Conservation (phyloP, 148 eudicot species). For the Chenopodium album region DNA sequence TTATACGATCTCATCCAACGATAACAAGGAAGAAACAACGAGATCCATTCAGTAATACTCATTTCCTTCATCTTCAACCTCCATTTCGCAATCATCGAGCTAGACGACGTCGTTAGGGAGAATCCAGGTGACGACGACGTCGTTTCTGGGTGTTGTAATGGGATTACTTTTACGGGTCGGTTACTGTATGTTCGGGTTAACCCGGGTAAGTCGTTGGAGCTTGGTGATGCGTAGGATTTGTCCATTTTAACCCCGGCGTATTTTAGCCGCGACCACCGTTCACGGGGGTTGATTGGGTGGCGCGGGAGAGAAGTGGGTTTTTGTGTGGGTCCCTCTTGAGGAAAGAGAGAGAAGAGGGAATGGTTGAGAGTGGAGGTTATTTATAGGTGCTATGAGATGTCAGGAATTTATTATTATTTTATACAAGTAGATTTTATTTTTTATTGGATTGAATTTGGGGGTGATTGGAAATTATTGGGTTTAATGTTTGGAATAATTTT, state of each 20-base stretch:
- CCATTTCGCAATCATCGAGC: conserved; percentile 39
- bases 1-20: conserved; percentile 75
- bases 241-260: background rate
- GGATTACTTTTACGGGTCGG: conserved; percentile 62
- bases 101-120: conserved; percentile 34
- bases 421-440: no score
- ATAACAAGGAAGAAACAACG: conserved; percentile 68
- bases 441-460: no score
- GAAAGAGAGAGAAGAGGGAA: background rate
- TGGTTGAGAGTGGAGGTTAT: background rate
- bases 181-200: conserved; percentile 21
- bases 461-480: no score
- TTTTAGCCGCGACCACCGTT: background rate
- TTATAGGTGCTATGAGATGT: background rate
- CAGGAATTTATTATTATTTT: no score
- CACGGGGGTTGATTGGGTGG: no score
- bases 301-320: no score
- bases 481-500: no score
- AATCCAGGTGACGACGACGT: conserved; percentile 13
- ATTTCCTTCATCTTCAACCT: conserved; percentile 54
- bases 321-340: background rate
- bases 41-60: conserved; percentile 70
- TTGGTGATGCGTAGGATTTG: conserved; percentile 57
- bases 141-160: conserved; percentile 22
- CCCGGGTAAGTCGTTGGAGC: conserved; percentile 43